A percentile compares a stretch with the other conserved stretches of the same genome.
Evolutionary conservation across 371 early-diverging fungal genomes (phyloP).

Genomic region (Rhizopus delemar): DNA sequence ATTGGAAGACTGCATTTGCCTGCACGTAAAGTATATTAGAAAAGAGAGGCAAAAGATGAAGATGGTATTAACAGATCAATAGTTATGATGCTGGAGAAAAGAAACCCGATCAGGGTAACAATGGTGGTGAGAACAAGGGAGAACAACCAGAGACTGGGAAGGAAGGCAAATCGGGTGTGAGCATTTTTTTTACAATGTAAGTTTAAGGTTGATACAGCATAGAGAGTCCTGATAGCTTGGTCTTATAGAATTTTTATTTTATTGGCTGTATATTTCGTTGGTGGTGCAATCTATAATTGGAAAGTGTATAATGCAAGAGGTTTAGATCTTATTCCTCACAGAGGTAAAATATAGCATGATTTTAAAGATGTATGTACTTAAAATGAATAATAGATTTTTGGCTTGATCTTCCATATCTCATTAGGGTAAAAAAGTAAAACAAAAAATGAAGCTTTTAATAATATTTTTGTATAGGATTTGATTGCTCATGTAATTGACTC

Average conservation of each 20-base stretch:
- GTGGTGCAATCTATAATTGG: slow-evolving; percentile 62
- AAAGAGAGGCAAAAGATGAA: neutral
- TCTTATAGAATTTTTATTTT: slow-evolving; percentile 38
- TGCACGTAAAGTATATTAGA: slow-evolving; percentile 41
- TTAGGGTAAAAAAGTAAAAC: slow-evolving; percentile 28
- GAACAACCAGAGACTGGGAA: neutral
- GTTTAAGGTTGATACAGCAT: slow-evolving; percentile 1
- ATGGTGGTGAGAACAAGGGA: slow-evolving; percentile 7
- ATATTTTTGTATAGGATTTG: slow-evolving; percentile 31
- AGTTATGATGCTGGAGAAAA: slow-evolving; percentile 32
- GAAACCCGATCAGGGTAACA: slow-evolving; percentile 24
- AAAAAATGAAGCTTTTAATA: neutral
- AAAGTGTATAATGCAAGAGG: slow-evolving; percentile 63
- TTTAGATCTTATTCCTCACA: slow-evolving; percentile 59
- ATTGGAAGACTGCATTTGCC: slow-evolving; percentile 51
- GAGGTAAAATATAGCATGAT: slow-evolving; percentile 39
- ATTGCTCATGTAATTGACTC: slow-evolving; percentile 48
- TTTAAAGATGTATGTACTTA: neutral
- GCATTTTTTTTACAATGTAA: slow-evolving; percentile 62
- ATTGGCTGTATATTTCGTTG: slow-evolving; percentile 54
- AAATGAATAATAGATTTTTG: slow-evolving; percentile 40
- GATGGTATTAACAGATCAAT: neutral
- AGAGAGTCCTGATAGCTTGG: neutral
- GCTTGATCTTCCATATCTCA: slow-evolving; percentile 52
- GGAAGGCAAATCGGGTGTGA: slow-evolving; percentile 45